Evolutionary conservation across 768 basidiomycete species (phyloP), one percentile per base, ranked within the genome.

Genomic region (Russula ochroleuca): DNA sequence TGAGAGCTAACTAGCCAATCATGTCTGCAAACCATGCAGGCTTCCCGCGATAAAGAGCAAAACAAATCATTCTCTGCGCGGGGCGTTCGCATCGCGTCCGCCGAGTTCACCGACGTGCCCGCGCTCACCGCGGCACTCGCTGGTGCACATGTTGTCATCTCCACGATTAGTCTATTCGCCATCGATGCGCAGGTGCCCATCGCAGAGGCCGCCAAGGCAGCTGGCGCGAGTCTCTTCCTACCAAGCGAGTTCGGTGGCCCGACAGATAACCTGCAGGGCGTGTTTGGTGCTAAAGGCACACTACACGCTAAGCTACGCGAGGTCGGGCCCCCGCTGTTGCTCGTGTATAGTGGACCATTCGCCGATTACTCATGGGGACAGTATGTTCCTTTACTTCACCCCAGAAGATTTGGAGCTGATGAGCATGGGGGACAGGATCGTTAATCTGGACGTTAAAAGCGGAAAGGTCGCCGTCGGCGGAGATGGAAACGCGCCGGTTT

Each of bases 171-270:
- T 11, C 3, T 40, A 19, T 4, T 52, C 15, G 61, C 43, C 35
- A 38, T 66, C 28, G 59, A 65, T 31, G 25, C n/a, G 5, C 68
- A 68, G 56, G 50, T 62, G 40, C 33, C 37, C 6, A 31, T 69
- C 31, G 68, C 68, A 5, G 41, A 62, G 40, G 68, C 67, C 14
- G 67, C 68, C 35, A 63, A 68, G 56, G 59, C 61, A 5, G 68
- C 68, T 4, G 67, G 68, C 21, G 64, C 68, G 48, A 50, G 57
- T 2, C 5, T 66, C 37, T 68, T 69, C 59, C 5, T 69, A 1
- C 68, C 68, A 5, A 67, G 68, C 55, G 74, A 75, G 62, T 75
- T 73, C 37, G 73, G 73, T 3, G 67, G 59, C 19, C 64, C 70
- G 5, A 69, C 67, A 14, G 60, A 62, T 9, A 21, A 19, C 0